Base-by-base conservation (phyloP, 495 filamentous ascomycete species). In the Jackrogersella minutella region DNA sequence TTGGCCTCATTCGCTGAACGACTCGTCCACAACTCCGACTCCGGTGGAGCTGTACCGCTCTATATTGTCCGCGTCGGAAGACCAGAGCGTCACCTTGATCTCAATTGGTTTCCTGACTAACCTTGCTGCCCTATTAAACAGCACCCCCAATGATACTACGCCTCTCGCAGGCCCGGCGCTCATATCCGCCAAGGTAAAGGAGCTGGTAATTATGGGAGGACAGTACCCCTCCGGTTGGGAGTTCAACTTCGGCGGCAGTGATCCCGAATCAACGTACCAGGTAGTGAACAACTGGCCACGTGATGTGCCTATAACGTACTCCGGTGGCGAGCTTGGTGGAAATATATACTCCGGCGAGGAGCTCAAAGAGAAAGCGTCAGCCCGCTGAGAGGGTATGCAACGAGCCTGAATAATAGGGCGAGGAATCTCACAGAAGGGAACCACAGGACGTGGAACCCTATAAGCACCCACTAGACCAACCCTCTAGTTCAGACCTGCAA, bases 131-230 rank as follows among this genome's bases (percentile, higher is more conserved):
- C 72, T 82, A 0, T 58, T 82, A 3, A 70, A 76, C 30, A 82
- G 80, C 5, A 66, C 70, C 0, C 58, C 71, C 9, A 81, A 83
- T 46, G 19, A 10, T 0, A 67, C 72, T 47, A 76, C 79, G 1
- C 13, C 63, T 1, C 69, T 81, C 0, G 28, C 58, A 0, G 82
- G 82, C 0, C 64, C 37, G 2, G 73, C 67, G 24, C 76, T 84
- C 11, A 55, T 83, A 13, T 58, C 70, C 0, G 56, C 46, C 3
- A 84, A 82, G 46, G 78, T 84, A 0, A 58, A 69, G 2, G 77
- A 84, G 56, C 70, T 84, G 1, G 77, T 82, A 0, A 36, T 83
- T 5, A 81, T 82, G 79, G 81, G 81, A 26, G 82, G 82, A 2
- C 58, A 16, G 8, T 83, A 82, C 34, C 80, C 82, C 2, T 72